Conservation (phyloP, 1,139 yeast species). For the Sugiyamaella paludigena region DNA sequence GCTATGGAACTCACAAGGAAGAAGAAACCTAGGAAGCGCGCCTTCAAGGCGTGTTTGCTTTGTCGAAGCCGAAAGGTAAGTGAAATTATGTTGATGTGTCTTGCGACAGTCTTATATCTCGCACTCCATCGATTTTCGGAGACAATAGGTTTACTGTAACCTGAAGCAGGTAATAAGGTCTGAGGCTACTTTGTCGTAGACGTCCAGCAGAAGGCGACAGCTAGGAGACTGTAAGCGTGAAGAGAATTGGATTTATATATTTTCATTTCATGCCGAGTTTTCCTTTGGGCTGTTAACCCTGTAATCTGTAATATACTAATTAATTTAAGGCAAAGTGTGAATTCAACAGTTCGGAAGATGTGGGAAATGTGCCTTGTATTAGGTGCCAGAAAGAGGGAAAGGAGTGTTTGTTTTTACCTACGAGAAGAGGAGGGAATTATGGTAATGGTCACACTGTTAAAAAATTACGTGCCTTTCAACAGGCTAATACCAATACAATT, state of each 20-base stretch:
- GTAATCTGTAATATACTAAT: not conserved
- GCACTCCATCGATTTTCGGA: too few relatives aligned
- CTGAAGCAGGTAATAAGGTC: too few relatives aligned
- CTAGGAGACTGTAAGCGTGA: too few relatives aligned
- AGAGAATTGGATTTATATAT: too few relatives aligned
- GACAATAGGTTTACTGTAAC: too few relatives aligned
- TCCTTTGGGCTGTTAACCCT: not conserved
- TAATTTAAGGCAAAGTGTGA: conserved; percentile 55
- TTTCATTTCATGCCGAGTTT: not conserved
- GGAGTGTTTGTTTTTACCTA: conserved; percentile 74
- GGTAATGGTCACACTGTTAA: conserved; percentile 1
- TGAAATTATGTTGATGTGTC: too few relatives aligned
- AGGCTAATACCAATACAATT: too few relatives aligned
- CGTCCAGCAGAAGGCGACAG: too few relatives aligned
- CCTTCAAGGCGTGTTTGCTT: conserved; percentile 78
- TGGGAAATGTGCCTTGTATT: conserved; percentile 79
- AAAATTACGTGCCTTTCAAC: not conserved
- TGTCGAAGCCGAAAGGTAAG: conserved; percentile 74
- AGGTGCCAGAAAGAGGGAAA: conserved; percentile 77
- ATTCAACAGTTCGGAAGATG: conserved; percentile 52
- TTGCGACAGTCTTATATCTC: too few relatives aligned
- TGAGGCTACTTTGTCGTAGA: too few relatives aligned
- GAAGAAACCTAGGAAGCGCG: conserved; percentile 40
- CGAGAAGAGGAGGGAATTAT: conserved; percentile 54
- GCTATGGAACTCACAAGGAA: too few relatives aligned